These are phyloP conservation scores for Forsythia suspensa DNA, from an alignment of 257 asterid genomes.

Conservation along the genomic window DNA sequence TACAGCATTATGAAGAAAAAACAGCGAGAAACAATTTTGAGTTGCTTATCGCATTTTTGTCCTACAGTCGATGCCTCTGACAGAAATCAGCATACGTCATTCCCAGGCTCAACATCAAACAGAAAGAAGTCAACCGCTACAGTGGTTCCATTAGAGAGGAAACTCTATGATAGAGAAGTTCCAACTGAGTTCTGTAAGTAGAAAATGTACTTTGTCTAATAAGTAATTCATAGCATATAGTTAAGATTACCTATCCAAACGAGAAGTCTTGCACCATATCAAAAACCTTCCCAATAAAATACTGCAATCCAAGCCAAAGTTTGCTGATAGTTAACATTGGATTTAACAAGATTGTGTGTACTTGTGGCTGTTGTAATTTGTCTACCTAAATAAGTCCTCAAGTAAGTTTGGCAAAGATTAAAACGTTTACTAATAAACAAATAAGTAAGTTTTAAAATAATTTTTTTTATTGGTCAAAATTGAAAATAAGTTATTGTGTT, in stretches of 20 bases:
- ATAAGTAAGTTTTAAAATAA: too few relatives aligned
- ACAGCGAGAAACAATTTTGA: conserved; percentile 9
- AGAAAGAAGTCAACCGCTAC: conserved; percentile 30
- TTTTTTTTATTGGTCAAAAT: too few relatives aligned
- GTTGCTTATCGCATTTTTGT: conserved; percentile 6
- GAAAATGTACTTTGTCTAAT: background rate
- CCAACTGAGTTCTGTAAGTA: conserved; percentile 41
- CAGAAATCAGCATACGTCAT: conserved; percentile 16
- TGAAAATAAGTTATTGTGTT: too few relatives aligned
- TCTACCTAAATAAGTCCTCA: too few relatives aligned
- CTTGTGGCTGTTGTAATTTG: too few relatives aligned
- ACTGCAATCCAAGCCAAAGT: too few relatives aligned
- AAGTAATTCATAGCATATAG: background rate
- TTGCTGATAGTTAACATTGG: too few relatives aligned
- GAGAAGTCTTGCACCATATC: too few relatives aligned
- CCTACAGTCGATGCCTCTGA: conserved; percentile 12
- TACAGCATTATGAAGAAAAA: background rate
- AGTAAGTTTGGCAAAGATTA: too few relatives aligned
- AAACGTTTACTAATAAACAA: too few relatives aligned
- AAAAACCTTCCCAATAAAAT: too few relatives aligned
- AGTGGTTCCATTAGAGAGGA: conserved; percentile 28
- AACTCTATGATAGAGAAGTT: conserved; percentile 25
- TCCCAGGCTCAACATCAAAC: conserved; percentile 25
- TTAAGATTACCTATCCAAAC: background rate
- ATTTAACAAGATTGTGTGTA: too few relatives aligned